Evolutionary conservation across 2,329 filamentous ascomycete genomes (phyloP).

Genomic region (Aquanectria penicillioides): DNA sequence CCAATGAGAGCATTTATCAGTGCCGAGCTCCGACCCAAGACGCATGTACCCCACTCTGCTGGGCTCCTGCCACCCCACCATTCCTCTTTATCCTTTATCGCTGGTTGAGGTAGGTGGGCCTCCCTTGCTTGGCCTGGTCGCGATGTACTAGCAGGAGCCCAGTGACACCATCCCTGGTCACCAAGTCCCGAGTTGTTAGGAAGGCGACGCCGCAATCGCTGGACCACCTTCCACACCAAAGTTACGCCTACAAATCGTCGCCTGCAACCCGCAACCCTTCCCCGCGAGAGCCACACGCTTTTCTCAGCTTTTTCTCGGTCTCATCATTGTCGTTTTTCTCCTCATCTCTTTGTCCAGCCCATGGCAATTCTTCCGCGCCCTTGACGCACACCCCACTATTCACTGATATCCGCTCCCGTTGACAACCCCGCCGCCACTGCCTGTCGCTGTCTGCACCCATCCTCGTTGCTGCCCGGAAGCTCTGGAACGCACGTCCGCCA

Average conservation of each 20-base stretch:
- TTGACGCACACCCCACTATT: constrained; percentile 10
- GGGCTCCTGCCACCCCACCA: constrained; percentile 27
- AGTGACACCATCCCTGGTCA: constrained; percentile 32
- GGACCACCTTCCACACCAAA: constrained; percentile 9
- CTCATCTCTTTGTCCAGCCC: too few species aligned
- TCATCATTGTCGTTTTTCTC: neutral
- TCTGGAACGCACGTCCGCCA: constrained; percentile 22
- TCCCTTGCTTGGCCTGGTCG: neutral
- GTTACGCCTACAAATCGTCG: constrained; percentile 13
- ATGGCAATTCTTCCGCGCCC: constrained; percentile 21
- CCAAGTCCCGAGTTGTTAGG: constrained; percentile 15
- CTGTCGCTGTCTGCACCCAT: constrained; percentile 9
- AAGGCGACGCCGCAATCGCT: constrained; percentile 23
- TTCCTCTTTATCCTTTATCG: constrained; percentile 30
- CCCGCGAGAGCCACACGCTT: constrained; percentile 5
- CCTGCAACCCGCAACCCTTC: constrained; percentile 19
- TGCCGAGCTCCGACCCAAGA: constrained; percentile 9
- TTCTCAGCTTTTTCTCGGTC: neutral
- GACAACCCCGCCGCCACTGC: constrained; percentile 40
- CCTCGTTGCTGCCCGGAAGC: constrained; percentile 21
- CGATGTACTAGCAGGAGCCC: constrained; percentile 1
- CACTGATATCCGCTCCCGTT: constrained; percentile 16
- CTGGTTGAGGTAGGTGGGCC: constrained; percentile 6
- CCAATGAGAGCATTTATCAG: constrained; percentile 30
- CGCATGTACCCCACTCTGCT: constrained; percentile 34